Base-by-base conservation (phyloP, 2,329 filamentous ascomycete genomes). In the Myriosclerotinia scirpicola region DNA sequence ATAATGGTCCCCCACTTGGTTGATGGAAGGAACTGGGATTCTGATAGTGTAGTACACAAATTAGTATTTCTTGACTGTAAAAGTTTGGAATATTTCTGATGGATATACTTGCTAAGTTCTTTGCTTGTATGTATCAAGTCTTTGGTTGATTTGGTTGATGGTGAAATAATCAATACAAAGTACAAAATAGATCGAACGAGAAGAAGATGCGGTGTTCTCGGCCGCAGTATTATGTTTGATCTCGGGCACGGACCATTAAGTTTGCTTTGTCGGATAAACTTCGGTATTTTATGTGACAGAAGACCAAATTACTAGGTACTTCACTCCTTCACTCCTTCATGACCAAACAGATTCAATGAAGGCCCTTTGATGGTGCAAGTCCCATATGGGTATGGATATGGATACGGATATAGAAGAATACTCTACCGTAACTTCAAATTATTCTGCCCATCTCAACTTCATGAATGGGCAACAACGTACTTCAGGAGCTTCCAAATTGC, bases 151-250 rank as follows among this genome's bases (percentile, higher is more conserved):
- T 34, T 40, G 14, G 3, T 14, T 50, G 58, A 61, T 61, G 14
- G 7, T 26, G 8, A 61, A 61, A 22, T 36, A 38, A 15, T 60
- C 20, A 17, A 12, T 38, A 50, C n/a, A 8, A 60, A 50, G 44
- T 60, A 38, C 5, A 20, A 60, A 26, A 61, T 50, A 50, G 58
- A 36, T 38, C 15, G 14, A 26, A 48, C 20, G 14, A 50, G 44
- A 60, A 50, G 58, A 61, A 61, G 58, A 26, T 14, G 58, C 58
- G 58, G 58, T 61, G 58, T 61, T 61, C 26, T 61, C 58, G 58
- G 58, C 58, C 58, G 58, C 58, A 61, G 58, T 38, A 34, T n/a
- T 17, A 38, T 50, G n/a, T 52, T 52, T 30, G 22, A 12, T 52
- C 22, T 30, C 7, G 34, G 3, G 58, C 58, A 38, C 44, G 58